Evolutionary conservation across 305 asterid genomes (phyloP), one percentile per base, ranked within the genome.

Genomic region (Fraxinus angustifolia): DNA sequence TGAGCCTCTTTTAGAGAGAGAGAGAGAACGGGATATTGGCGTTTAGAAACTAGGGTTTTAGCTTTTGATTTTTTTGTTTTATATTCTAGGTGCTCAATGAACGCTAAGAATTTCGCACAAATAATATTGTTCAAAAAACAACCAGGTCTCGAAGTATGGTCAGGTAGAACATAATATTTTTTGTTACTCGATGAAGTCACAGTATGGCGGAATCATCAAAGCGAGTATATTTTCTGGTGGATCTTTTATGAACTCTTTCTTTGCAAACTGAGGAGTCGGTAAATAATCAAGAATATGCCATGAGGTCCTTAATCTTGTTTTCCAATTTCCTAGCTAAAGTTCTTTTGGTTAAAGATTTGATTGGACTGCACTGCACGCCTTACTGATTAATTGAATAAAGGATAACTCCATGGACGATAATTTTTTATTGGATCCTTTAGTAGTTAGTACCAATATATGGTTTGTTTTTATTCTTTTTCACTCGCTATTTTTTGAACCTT

Each of bases 391-490:
- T 2, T 65, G 26, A 67, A 28, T 4, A 19, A 73, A 19, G 19
- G 26, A 6, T 35, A 58, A 21, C 35, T 5, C 45, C 50, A 28
- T 62, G 23, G 35, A 16, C 21, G 5, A 40, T 34, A 19, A 68
- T 53, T 79, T 17, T 12, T 21, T 78, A 14, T 14, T 30, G 58
- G 38, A 75, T 28, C 73, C 48, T 71, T 72, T 50, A 31, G 26
- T 40, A 75, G 42, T 72, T 50, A 6, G 28, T 40, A 75, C 48
- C 19, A 65, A 21, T 74, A 74, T 45, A 58, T 62, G 74, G 62
- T 30, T 76, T 73, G 34, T 80, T 14, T 83, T 58, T 28, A 36
- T 40, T 21, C 36, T 48, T 80, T 80, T 40, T 58, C 35, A 23
- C 3, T 76, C 38, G 36, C 40, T 68, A 53, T 30, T 80, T 73